Percentiles rank a stretch among this genome's conserved stretches.
Evolutionary conservation across 345 rosid genomes (phyloP).

Genomic region (Camelina laxa): DNA sequence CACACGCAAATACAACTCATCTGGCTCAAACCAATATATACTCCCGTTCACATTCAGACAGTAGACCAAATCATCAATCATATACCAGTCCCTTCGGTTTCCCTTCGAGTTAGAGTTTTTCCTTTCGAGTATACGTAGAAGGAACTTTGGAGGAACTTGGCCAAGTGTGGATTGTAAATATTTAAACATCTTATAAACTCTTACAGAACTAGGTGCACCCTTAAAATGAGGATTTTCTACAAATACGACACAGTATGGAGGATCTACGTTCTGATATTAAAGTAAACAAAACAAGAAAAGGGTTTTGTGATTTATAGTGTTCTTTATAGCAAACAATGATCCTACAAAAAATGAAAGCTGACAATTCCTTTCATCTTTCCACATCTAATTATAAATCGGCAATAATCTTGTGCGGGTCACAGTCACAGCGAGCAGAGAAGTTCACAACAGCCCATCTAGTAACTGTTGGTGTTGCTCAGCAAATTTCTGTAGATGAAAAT

Average conservation of each 20-base stretch:
- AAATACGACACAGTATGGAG: slow-evolving; percentile 51
- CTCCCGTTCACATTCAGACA: too few species aligned
- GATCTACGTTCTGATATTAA: slow-evolving; percentile 45
- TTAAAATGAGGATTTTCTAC: slow-evolving; percentile 55
- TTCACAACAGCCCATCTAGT: slow-evolving; percentile 77
- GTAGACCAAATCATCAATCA: too few species aligned
- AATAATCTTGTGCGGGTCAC: slow-evolving; percentile 50
- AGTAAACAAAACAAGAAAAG: background rate
- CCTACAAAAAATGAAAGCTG: slow-evolving; percentile 40
- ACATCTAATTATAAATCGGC: slow-evolving; percentile 55
- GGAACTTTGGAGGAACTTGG: slow-evolving; percentile 66
- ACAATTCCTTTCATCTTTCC: slow-evolving; percentile 80
- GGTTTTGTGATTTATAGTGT: background rate
- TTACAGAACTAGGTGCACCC: slow-evolving; percentile 56
- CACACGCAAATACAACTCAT: too few species aligned
- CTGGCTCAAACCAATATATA: too few species aligned
- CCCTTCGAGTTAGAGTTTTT: slow-evolving; percentile 59
- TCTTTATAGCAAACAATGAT: background rate
- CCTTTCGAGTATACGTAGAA: slow-evolving; percentile 74
- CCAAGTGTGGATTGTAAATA: slow-evolving; percentile 50
- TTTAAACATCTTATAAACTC: slow-evolving; percentile 78
- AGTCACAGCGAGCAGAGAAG: slow-evolving; percentile 80
- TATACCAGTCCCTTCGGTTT: too few species aligned
- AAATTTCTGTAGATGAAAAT: slow-evolving; percentile 56
- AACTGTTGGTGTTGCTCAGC: slow-evolving; percentile 61